Evolutionary conservation across 176 grass and related monocot species (phyloP), one percentile per base, ranked within the genome.

Genomic region (Chrysopogon serrulatus): DNA sequence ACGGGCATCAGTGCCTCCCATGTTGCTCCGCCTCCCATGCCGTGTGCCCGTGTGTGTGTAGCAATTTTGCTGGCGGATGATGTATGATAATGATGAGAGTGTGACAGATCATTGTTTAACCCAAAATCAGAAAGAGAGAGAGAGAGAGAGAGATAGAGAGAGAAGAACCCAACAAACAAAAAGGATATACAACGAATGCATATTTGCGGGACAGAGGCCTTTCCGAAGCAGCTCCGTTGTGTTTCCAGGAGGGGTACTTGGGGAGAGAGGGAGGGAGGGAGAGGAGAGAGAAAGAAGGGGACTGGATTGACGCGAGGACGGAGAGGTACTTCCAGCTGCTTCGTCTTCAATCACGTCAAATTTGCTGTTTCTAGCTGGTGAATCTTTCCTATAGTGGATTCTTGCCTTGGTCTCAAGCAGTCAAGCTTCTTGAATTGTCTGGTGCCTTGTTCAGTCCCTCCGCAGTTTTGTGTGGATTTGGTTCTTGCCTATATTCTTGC

Each of bases 301-400:
- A 60, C 35, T 71, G 37, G 73, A 68, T 76, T 76, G 64, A 31
- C 26, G 35, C 57, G 72, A 40, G 44, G 33, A 76, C 34, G 74
- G 45, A 78, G 48, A 84, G 83, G 83, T 85, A 78, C 64, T 60
- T 31, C 14, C 63, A 78, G 59, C 36, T 78, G 36, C 74, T 77
- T 69, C 47, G 17, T 23, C 45, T 60, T 43, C 17, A 30, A 27
- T 11, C 39, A 62, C 67, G 51, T 83, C 24, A 34, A 60, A 60
- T 76, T 85, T 77, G 48, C 45, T 69, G 7, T 68, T 66, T 40
- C 32, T 56, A 30, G 28, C 63, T 15, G 53, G 34, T 68, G 66
- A 30, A 77, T 85, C 73, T 76, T 76, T 54, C 32, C 59, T 31
- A 7, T 48, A 19, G 31, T 51, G 71, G 72, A 43, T 84, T 73